These are phyloP conservation scores for Heliamphora ciliata DNA, from an alignment of 179 eudicot species.

Conservation along the genomic window DNA sequence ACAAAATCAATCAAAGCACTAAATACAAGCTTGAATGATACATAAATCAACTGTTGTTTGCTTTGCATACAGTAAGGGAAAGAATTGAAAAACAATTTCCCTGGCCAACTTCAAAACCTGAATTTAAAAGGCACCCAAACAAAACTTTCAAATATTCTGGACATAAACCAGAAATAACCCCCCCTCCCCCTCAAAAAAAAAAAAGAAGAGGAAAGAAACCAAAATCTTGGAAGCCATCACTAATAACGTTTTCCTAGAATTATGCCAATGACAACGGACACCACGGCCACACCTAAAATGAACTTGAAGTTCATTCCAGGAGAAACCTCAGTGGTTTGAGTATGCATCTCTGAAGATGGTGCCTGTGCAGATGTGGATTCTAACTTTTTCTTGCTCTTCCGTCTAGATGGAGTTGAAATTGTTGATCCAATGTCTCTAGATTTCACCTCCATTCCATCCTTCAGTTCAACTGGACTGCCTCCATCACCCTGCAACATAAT, in stretches of 20 bases:
- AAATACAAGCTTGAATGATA: slow-evolving; percentile 17
- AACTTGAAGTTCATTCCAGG: slow-evolving; percentile 42
- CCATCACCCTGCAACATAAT: slow-evolving; percentile 28
- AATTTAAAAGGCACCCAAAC: neutral
- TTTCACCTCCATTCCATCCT: slow-evolving; percentile 43
- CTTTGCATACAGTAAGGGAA: slow-evolving; percentile 15
- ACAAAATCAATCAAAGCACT: slow-evolving; percentile 8
- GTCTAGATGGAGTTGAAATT: slow-evolving; percentile 46
- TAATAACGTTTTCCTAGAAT: slow-evolving; percentile 76
- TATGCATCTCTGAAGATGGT: slow-evolving; percentile 28
- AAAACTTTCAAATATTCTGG: neutral
- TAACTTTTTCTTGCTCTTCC: slow-evolving; percentile 62
- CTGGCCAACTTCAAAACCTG: slow-evolving; percentile 19
- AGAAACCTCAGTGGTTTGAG: slow-evolving; percentile 38
- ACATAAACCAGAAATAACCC: neutral
- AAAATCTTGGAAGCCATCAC: slow-evolving; percentile 17
- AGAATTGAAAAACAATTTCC: slow-evolving; percentile 18
- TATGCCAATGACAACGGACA: slow-evolving; percentile 69
- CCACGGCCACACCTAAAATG: slow-evolving; percentile 62
- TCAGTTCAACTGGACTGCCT: slow-evolving; percentile 22
- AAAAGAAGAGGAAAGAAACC: slow-evolving; percentile 3
- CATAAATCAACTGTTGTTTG: slow-evolving; percentile 9
- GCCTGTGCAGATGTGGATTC: slow-evolving; percentile 40
- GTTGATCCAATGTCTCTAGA: slow-evolving; percentile 55
- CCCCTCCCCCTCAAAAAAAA: neutral